These are phyloP conservation scores for Paecilomyces niveus DNA, from an alignment of 2,329 filamentous ascomycete species.

Conservation along the genomic window DNA sequence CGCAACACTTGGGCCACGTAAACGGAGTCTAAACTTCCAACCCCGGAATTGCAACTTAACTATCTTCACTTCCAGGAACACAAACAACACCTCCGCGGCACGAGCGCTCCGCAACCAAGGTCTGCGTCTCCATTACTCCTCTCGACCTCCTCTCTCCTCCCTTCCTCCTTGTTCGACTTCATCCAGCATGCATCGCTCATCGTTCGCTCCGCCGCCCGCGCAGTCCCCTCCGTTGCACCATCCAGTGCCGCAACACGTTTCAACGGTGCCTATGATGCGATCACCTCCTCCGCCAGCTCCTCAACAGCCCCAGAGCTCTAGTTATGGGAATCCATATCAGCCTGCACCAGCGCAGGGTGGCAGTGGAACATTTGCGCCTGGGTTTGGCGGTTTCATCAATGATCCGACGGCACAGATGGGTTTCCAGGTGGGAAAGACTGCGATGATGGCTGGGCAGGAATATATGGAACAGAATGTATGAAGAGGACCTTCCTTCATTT, in stretches of 20 bases:
- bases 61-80: not conserved
- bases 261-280: constrained; percentile 91
- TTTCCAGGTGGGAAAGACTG: constrained; percentile 86
- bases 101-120: not conserved
- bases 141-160: not conserved
- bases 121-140: not conserved
- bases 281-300: constrained; percentile 77
- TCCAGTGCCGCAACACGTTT: constrained; percentile 96
- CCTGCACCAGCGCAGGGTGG: constrained; percentile 36
- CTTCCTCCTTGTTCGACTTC: constrained; percentile 3
- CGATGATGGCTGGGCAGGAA: constrained; percentile 84
- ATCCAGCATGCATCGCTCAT: constrained; percentile 71
- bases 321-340: constrained; percentile 46
- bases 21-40: not conserved
- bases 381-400: constrained; percentile 89
- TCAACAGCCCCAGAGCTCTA: constrained; percentile 57
- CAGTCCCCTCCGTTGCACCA: constrained; percentile 91
- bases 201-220: constrained; percentile 67
- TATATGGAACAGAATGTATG: constrained; percentile 92
- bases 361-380: constrained; percentile 41
- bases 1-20: constrained; percentile 3
- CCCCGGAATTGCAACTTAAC: not conserved
- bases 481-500: constrained; percentile 5
- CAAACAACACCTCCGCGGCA: not conserved
- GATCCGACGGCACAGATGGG: constrained; percentile 94